These are phyloP conservation scores for Leucosporidium creatinivorum DNA, from an alignment of 768 basidiomycete species.

Conservation along the genomic window DNA sequence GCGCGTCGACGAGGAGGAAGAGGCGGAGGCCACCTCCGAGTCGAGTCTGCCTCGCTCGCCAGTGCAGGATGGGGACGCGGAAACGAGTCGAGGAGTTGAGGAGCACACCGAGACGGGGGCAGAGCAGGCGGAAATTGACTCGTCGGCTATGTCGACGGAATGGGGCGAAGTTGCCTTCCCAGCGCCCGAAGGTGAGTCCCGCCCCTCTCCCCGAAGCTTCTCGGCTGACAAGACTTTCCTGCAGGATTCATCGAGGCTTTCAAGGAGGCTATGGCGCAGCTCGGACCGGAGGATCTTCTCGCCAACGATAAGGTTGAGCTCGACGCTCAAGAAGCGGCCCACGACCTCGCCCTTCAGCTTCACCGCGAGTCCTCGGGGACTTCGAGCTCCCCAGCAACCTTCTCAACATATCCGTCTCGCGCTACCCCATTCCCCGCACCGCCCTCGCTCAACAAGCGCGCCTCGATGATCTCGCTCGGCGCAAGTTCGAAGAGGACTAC, in stretches of 20 bases:
- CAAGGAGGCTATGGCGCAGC: conserved; percentile 16
- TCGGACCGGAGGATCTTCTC: conserved; percentile 13
- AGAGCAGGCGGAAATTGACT: conserved; percentile 4
- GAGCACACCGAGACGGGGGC: not conserved
- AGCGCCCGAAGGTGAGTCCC: conserved; percentile 10
- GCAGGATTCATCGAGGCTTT: conserved; percentile 24
- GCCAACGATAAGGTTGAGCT: conserved; percentile 6
- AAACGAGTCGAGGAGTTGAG: not conserved
- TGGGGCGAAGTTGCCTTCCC: conserved; percentile 23
- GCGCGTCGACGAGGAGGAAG: not conserved
- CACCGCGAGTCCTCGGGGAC: not conserved
- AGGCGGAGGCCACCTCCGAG: not conserved
- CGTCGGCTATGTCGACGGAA: conserved; percentile 11
- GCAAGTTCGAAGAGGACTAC: not conserved
- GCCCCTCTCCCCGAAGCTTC: not conserved
- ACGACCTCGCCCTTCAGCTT: not conserved
- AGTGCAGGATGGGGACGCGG: not conserved
- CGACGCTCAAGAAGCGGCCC: conserved; percentile 14
- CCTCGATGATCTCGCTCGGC: not conserved
- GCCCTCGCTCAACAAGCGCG: not conserved
- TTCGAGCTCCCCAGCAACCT: not conserved
- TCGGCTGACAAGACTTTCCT: not conserved
- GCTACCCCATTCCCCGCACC: not conserved
- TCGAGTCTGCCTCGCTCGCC: too few relatives aligned
- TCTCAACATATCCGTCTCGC: not conserved